Evolutionary conservation across 768 basidiomycete genomes (phyloP), one percentile per base, ranked within the genome.

Genomic region (Cubamyces lactineus): DNA sequence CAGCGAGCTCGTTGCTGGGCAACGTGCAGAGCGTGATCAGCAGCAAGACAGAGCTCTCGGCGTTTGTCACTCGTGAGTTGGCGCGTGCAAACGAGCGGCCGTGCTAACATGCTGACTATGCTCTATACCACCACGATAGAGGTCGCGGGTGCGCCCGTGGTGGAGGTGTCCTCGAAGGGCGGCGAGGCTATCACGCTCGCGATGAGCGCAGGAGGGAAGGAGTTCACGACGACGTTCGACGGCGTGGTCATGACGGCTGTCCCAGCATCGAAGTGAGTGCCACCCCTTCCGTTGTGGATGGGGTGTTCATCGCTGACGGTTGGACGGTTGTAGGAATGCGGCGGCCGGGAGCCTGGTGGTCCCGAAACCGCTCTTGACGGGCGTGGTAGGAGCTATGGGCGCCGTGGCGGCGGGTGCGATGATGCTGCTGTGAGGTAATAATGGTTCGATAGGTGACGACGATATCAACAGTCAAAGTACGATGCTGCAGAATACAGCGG

Each of bases 181-280:
- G 52, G 52, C 9, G 19, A 39, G 16, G 52, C 52, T 5, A 28
- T 53, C 6, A 53, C 52, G 11, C 52, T 53, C 40, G 52, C 52
- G 23, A 21, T 41, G 40, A 53, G 19, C 19, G 38, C 34, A 6
- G 52, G 39, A 2, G 40, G 39, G 13, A n/a, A 43, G 1, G 52
- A 40, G 21, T 53, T 53, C 52, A 15, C 39, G 40, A 53, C 52
- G 24, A 53, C 52, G 21, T 53, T 53, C 52, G 52, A 53, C 23
- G 52, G 52, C 13, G 5, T 53, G 21, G n/a, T 21, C 19, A 38
- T 23, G 52, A 53, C 52, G 7, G 52, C 52, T 21, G 39, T 53
- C 19, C 52, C 52, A 9, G 28, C 17, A 34, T 28, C 48, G 6
- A 49, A 49, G 48, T 49, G 26, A 21, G 48, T 49, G 21, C 16